phyloP scores from a whole-genome alignment of 1,284 basidiomycete genomes.

The Rhodotorula sp. region DNA sequence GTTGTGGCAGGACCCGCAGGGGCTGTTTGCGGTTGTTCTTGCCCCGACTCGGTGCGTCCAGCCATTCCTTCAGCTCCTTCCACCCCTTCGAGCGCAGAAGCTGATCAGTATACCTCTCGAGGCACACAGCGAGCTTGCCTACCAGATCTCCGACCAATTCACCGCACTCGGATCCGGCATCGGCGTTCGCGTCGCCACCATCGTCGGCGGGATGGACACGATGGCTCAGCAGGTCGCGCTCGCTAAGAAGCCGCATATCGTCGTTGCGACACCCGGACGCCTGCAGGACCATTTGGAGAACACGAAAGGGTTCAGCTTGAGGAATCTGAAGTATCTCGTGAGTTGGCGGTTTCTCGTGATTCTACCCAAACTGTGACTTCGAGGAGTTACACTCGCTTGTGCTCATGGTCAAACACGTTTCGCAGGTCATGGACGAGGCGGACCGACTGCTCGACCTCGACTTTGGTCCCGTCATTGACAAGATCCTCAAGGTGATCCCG shows the following conservation, averaged over 20 bases:
- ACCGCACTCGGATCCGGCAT: slow-evolving; percentile 89
- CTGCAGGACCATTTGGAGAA: slow-evolving; percentile 95
- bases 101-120: background rate
- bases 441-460: slow-evolving; percentile 96
- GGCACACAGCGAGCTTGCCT: slow-evolving; percentile 77
- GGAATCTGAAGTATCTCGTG: slow-evolving; percentile 85
- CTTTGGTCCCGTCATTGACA: slow-evolving; percentile 95
- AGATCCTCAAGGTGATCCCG: slow-evolving; percentile 92
- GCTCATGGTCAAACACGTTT: background rate
- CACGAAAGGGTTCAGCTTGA: slow-evolving; percentile 93
- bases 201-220: slow-evolving; percentile 95
- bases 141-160: slow-evolving; percentile 96
- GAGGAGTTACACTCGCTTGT: background rate
- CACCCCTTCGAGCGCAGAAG: background rate
- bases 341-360: slow-evolving; percentile 43
- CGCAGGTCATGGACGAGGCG: slow-evolving; percentile 91
- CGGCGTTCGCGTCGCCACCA: slow-evolving; percentile 84
- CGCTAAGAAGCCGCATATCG: slow-evolving; percentile 88
- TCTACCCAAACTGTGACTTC: background rate
- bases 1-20: slow-evolving; percentile 89
- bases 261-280: slow-evolving; percentile 97
- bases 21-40: slow-evolving; percentile 88
- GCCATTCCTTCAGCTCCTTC: background rate
- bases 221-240: slow-evolving; percentile 90
- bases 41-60: slow-evolving; percentile 72